phyloP scores from a whole-genome alignment of 2,329 filamentous ascomycete genomes.

The Aureobasidium zeae region DNA sequence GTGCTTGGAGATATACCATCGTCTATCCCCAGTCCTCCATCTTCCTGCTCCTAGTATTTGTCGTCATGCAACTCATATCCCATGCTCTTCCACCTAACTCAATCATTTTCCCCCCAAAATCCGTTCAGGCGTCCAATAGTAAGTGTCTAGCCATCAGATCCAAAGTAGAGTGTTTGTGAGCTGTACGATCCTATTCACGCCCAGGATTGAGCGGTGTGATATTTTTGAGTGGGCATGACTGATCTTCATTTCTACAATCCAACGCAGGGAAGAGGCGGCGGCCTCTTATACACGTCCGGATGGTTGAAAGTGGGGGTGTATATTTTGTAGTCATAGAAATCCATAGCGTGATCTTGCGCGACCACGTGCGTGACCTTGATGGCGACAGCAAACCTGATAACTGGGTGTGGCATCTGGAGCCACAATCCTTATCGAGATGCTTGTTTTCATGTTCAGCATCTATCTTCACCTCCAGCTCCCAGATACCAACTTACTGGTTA shows the following conservation, averaged over 20 bases:
- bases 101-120: no score
- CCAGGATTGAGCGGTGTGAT: neutral
- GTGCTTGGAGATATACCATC: no score
- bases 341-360: conserved; percentile 9
- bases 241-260: neutral
- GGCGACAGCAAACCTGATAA: neutral
- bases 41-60: no score
- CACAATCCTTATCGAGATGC: conserved; percentile 2
- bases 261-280: neutral
- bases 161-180: no score
- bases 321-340: conserved; percentile 14
- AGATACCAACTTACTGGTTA: neutral
- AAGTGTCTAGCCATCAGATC: no score
- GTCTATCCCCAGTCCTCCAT: no score
- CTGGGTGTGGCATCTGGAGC: neutral
- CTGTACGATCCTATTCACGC: no score
- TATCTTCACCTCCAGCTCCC: neutral
- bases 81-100: no score
- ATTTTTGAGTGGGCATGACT: no score
- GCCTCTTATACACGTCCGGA: neutral
- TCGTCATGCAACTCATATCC: no score
- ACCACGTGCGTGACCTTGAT: conserved; percentile 12
- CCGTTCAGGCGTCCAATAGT: no score
- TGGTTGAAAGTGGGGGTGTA: conserved; percentile 1
- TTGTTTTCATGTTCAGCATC: conserved; percentile 1